Evolutionary conservation across 371 early-diverging fungal species (phyloP).

Genomic region (Syncephalastrum sp.): DNA sequence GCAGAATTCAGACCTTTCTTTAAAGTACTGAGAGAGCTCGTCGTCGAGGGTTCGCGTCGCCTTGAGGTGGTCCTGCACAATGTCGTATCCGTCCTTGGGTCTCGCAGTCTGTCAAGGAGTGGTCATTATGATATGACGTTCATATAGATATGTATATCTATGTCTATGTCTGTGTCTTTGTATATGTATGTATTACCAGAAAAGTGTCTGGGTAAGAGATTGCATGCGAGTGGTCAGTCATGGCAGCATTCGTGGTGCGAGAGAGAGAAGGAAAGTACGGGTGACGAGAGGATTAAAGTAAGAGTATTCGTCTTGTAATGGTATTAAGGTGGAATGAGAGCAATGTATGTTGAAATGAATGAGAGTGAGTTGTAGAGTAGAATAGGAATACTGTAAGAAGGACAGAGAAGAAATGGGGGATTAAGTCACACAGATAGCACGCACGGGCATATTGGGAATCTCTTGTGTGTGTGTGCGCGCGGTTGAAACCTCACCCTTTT

Average conservation of each 20-base stretch:
- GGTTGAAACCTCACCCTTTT: constrained; percentile 5
- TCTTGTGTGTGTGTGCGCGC: not conserved
- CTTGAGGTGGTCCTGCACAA: constrained; percentile 37
- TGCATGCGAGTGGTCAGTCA: not conserved
- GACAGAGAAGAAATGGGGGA: constrained; percentile 2
- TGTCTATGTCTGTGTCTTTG: too few relatives aligned
- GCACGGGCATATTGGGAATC: not conserved
- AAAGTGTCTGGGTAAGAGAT: constrained; percentile 3
- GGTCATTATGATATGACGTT: not conserved
- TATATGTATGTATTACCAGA: constrained; percentile 3
- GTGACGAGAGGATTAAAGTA: not conserved
- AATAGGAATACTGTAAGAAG: too few relatives aligned
- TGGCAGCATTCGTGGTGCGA: not conserved
- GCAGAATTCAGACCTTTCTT: constrained; percentile 36
- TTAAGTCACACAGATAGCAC: not conserved
- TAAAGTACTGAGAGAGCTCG: constrained; percentile 47
- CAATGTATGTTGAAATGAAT: not conserved
- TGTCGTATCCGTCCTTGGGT: constrained; percentile 45
- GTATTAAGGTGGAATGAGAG: too few relatives aligned
- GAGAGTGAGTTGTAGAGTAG: not conserved
- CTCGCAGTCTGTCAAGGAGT: constrained; percentile 32
- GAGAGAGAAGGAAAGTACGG: not conserved
- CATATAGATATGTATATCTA: not conserved
- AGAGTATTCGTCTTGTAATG: too few relatives aligned
- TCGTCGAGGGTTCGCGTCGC: constrained; percentile 34